Base-by-base conservation (phyloP, 768 basidiomycete species). In the Omphalotus guepiniiformis region DNA sequence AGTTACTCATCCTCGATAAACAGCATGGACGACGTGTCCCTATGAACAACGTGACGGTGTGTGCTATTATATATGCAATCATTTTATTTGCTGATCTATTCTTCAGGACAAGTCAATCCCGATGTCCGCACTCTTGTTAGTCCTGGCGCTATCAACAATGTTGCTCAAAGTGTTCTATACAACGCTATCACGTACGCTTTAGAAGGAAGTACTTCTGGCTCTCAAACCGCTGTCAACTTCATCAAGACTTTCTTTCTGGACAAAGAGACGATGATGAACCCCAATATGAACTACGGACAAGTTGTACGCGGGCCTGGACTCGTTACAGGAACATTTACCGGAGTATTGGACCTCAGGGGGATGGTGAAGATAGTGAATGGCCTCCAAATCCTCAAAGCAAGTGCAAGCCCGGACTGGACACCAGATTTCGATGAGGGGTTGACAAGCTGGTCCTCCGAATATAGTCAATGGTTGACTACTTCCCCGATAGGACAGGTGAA, bases 261-360 rank as follows among this genome's bases (percentile, higher is more conserved):
- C 18, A 34, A 66, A 2, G 47, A 56, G 4, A 79, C 77, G 3
- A 62, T 55, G 11, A 76, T 80, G 73, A 70, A 73, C 53, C 78
- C 78, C 11, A 76, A 78, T 58, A 63, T 80, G 57, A 69, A 79
- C 48, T 82, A 65, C 53, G 77, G 76, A 0, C 80, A 81, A 58
- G 59, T 76, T 8, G 66, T 78, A 19, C 74, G 80, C 6, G 79
- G 80, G 1, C 74, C 74, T 16, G 76, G 75, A 1, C 55, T 61
- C 25, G 56, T 56, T 50, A 46, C 56, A 5, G 80, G 80, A 13
- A 72, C 73, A 11, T 78, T 71, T 57, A 77, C 76, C 9, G 80
- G 80, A 4, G 59, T 80, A 7, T 63, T 83, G 41, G 80, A 82
- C 56, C 49, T 79, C 35, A 67, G 77, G 19, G 71, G 73, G 18